These are phyloP conservation scores for Hemileia vastatrix DNA, from an alignment of 1,284 basidiomycete genomes.

Conservation along the genomic window DNA sequence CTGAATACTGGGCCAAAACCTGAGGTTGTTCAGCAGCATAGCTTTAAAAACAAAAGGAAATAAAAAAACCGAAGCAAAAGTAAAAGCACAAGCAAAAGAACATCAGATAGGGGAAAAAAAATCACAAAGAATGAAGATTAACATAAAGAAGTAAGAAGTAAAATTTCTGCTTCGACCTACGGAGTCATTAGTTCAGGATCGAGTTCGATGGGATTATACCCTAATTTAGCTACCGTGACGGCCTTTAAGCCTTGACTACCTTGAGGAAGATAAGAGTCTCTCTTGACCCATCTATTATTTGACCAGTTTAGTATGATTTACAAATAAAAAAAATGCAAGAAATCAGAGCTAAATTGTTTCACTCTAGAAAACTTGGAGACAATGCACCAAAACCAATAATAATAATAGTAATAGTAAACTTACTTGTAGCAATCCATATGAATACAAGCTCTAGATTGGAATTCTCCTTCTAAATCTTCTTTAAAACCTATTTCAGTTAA, in stretches of 20 bases:
- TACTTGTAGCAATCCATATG: constrained; percentile 97
- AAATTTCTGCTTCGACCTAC: constrained; percentile 49
- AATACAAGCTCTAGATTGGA: constrained; percentile 81
- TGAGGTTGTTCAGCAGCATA: constrained; percentile 97
- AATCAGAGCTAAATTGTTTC: not conserved
- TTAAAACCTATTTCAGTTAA: constrained; percentile 87
- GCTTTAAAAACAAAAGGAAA: constrained; percentile 49
- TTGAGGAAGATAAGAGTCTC: constrained; percentile 98
- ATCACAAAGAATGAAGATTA: constrained; percentile 5
- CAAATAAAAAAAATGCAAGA: not conserved
- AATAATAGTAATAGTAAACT: constrained; percentile 15
- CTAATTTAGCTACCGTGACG: constrained; percentile 90
- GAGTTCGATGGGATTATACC: constrained; percentile 93
- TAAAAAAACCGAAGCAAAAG: too few relatives aligned
- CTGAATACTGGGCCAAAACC: constrained; percentile 89
- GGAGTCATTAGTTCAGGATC: constrained; percentile 99
- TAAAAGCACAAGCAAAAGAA: not conserved
- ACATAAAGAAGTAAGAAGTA: not conserved
- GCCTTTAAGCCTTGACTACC: constrained; percentile 98
- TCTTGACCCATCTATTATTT: constrained; percentile 74
- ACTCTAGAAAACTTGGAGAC: too few relatives aligned
- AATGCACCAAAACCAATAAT: not conserved
- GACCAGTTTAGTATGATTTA: not conserved
- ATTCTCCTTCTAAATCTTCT: constrained; percentile 87
- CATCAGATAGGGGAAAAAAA: not conserved